A percentile compares a stretch with the other conserved stretches of the same genome.
These are phyloP conservation scores for Eremothecium sinecaudum DNA, from an alignment of 1,139 yeast genomes.

Conservation along the genomic window DNA sequence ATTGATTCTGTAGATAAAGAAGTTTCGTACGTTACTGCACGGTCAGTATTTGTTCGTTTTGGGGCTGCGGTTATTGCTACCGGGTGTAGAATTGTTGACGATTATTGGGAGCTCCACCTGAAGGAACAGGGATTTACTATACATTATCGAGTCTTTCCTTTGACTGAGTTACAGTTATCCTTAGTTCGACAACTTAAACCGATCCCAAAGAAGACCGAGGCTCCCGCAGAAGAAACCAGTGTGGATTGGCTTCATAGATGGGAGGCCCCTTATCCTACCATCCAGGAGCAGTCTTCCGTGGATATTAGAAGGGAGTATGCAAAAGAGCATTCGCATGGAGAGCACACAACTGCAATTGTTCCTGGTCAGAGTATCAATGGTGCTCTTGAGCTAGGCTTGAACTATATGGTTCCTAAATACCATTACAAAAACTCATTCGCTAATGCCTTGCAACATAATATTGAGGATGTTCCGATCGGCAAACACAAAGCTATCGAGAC, in stretches of 20 bases:
- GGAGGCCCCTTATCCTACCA: slow-evolving; percentile 21
- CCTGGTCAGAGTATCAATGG: slow-evolving; percentile 36
- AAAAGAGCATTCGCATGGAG: slow-evolving; percentile 20
- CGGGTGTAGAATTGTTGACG: slow-evolving; percentile 63
- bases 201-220: not conserved
- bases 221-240: not conserved
- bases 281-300: slow-evolving; percentile 25
- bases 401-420: slow-evolving; percentile 32
- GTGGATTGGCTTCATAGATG: slow-evolving; percentile 10
- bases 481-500: slow-evolving; percentile 6
- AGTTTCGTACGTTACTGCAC: slow-evolving; percentile 20
- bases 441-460: slow-evolving; percentile 26
- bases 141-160: slow-evolving; percentile 36
- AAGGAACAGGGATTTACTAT: slow-evolving; percentile 48
- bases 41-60: slow-evolving; percentile 55
- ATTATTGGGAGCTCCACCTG: slow-evolving; percentile 68
- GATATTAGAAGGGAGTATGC: slow-evolving; percentile 23
- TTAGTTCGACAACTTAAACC: slow-evolving; percentile 15
- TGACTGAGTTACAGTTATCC: slow-evolving; percentile 4
- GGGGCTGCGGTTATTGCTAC: slow-evolving; percentile 57
- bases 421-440: slow-evolving; percentile 29
- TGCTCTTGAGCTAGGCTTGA: slow-evolving; percentile 31
- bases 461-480: slow-evolving; percentile 26
- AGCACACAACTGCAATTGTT: slow-evolving; percentile 23
- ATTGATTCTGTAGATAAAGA: slow-evolving; percentile 4